Evolutionary conservation across 164 flowering plant species (phyloP), one percentile per base, ranked within the genome.

Genomic region (Dillenia turbinata): DNA sequence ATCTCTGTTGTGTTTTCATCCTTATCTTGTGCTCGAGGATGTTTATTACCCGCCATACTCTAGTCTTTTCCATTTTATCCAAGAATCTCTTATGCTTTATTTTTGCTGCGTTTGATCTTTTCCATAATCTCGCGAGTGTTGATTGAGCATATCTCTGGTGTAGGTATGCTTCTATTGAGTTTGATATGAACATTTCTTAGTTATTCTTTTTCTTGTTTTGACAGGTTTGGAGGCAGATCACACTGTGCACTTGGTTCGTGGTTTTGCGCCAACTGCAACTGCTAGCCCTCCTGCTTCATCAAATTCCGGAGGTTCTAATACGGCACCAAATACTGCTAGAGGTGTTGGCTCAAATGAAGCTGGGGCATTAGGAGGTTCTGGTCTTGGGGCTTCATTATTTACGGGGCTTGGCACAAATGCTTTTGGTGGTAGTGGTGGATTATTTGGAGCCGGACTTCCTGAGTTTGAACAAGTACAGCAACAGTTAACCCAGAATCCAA

Each of bases 191-290:
- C 40, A 33, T 33, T 4, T 33, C 40, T 33, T 7, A 33, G 0
- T 33, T 33, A 33, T 33, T 33, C 40, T 33, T 33, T 33, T 33
- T 33, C 49, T 62, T 16, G 45, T 60, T 8, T 49, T 66, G 44
- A 46, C 19, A 90, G 96, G 94, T 63, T 69, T 90, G 77, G 85
- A 86, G 74, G 86, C 82, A 49, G 97, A 88, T 65, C 97, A 90
- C 64, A 83, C 97, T 46, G 81, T 90, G 53, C 97, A 90, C 68
- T 68, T 90, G 87, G 94, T 90, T 54, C 85, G 90, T 62, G 92
- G 94, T 61, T 79, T 75, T 74, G 74, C 86, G 2, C 71, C 88
- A 64, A n/a, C 85, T 54, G 55, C 88, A 63, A 46, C 88, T 12
- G 44, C 82, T 13, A 66, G 72, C 13, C 45, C 78, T 26, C 50